These are phyloP conservation scores for Fusarium algeriense DNA, from an alignment of 2,329 filamentous ascomycete genomes.

Conservation along the genomic window DNA sequence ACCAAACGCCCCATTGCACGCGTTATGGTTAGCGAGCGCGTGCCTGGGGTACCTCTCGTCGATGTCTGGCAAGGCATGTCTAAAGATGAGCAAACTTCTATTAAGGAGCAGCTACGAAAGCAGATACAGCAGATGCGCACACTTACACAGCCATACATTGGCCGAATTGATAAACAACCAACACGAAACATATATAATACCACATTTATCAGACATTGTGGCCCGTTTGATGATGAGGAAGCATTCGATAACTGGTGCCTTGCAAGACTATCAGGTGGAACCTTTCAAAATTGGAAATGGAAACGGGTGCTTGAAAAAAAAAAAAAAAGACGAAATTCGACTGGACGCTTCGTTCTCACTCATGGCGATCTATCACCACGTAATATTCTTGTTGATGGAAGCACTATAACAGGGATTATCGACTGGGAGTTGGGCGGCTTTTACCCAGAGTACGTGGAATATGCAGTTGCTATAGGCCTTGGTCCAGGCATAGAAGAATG, in stretches of 20 bases:
- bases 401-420: not conserved
- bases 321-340: too few relatives aligned
- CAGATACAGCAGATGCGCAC: not conserved
- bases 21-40: not conserved
- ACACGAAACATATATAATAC: not conserved
- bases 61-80: not conserved
- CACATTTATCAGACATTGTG: not conserved
- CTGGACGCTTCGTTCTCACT: not conserved
- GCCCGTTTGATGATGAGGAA: not conserved
- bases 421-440: constrained; percentile 15
- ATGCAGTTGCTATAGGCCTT: not conserved
- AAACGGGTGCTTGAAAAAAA: not conserved
- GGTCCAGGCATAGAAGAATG: not conserved
- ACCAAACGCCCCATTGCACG: not conserved
- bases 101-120: not conserved
- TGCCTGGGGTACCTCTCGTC: not conserved
- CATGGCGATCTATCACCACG: constrained; percentile 11
- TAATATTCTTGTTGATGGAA: not conserved
- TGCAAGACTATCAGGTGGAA: not conserved
- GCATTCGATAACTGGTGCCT: not conserved
- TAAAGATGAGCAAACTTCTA: accelerated
- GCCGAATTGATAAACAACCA: not conserved
- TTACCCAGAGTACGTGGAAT: constrained; percentile 9
- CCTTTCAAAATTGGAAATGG: constrained; percentile 1
- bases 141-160: not conserved